phyloP scores from a whole-genome alignment of 2,329 filamentous ascomycete genomes.

The Diaporthe vexans region DNA sequence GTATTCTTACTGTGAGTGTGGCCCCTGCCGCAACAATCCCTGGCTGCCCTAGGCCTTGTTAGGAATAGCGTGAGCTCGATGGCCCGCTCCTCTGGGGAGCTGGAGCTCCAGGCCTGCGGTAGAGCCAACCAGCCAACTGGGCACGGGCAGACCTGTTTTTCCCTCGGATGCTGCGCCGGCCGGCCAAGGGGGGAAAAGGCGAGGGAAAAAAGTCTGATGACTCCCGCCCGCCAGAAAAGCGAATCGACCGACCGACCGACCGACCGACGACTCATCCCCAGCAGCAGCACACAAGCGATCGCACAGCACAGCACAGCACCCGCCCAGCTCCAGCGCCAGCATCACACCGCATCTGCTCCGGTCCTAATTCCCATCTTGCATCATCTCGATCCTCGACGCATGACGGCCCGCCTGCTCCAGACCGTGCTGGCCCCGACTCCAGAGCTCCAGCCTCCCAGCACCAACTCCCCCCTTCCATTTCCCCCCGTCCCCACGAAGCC shows the following conservation, averaged over 20 bases:
- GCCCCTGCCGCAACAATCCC: not conserved
- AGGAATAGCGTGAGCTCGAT: not conserved
- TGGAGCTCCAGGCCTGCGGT: not conserved
- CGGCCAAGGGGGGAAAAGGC: slow-evolving; percentile 11
- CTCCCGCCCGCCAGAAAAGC: slow-evolving; percentile 30
- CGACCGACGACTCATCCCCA: slow-evolving; percentile 32
- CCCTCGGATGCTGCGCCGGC: slow-evolving; percentile 29
- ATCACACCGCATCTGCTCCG: slow-evolving; percentile 32
- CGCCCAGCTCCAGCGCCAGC: slow-evolving; percentile 22
- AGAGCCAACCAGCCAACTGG: slow-evolving; percentile 4
- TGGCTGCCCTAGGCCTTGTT: not conserved
- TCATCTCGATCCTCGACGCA: slow-evolving; percentile 25
- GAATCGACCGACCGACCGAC: slow-evolving; percentile 35
- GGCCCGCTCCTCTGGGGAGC: not conserved
- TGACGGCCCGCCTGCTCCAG: slow-evolving; percentile 31
- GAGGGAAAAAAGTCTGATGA: slow-evolving; percentile 36
- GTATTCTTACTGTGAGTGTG: too few species aligned
- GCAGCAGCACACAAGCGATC: slow-evolving; percentile 29
- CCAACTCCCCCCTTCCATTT: not conserved
- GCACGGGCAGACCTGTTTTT: slow-evolving; percentile 14
- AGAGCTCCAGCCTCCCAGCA: slow-evolving; percentile 16
- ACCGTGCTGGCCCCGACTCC: slow-evolving; percentile 8
- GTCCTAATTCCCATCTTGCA: slow-evolving; percentile 27
- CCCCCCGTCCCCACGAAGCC: slow-evolving; percentile 34
- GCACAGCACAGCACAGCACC: slow-evolving; percentile 18